A percentile compares a stretch with the other conserved stretches of the same genome.
Conservation (phyloP, 1,284 basidiomycete species). For the Tilletia indica region DNA sequence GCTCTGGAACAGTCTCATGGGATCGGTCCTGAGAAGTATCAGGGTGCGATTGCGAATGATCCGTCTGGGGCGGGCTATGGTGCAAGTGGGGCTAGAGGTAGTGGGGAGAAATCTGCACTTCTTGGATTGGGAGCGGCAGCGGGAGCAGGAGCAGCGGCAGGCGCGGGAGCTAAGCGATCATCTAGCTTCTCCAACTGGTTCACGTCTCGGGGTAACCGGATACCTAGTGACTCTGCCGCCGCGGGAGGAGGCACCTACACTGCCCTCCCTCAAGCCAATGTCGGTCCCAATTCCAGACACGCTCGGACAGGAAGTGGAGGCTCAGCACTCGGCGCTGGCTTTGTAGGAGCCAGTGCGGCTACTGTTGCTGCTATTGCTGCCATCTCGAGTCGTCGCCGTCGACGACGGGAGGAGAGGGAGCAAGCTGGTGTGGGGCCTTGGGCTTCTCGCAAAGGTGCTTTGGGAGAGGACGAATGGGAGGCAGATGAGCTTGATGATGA, state of each 20-base stretch:
- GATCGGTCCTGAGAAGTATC: not conserved
- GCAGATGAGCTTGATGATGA: slow-evolving; percentile 4
- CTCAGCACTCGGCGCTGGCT: not conserved
- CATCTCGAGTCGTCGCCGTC: not conserved
- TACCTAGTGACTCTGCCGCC: slow-evolving; percentile 3
- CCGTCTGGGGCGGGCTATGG: not conserved
- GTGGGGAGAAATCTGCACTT: slow-evolving; percentile 9
- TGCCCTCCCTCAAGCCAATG: not conserved
- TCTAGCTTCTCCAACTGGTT: not conserved
- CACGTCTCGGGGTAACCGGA: not conserved
- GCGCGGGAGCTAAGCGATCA: not conserved
- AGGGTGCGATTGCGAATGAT: not conserved
- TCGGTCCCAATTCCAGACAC: not conserved
- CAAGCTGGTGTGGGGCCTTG: not conserved
- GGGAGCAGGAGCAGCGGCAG: slow-evolving; percentile 1
- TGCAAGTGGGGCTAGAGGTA: not conserved
- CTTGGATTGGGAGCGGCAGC: not conserved
- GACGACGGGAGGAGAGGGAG: not conserved
- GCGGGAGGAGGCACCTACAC: slow-evolving; percentile 1
- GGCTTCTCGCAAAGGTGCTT: not conserved
- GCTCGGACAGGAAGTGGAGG: not conserved
- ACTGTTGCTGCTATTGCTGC: slow-evolving; percentile 7
- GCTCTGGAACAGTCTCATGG: not conserved
- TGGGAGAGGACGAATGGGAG: not conserved
- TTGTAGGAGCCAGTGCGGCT: slow-evolving; percentile 1